Base-by-base conservation (phyloP, 2,329 filamentous ascomycete species). In the Fusarium sarcochroum region DNA sequence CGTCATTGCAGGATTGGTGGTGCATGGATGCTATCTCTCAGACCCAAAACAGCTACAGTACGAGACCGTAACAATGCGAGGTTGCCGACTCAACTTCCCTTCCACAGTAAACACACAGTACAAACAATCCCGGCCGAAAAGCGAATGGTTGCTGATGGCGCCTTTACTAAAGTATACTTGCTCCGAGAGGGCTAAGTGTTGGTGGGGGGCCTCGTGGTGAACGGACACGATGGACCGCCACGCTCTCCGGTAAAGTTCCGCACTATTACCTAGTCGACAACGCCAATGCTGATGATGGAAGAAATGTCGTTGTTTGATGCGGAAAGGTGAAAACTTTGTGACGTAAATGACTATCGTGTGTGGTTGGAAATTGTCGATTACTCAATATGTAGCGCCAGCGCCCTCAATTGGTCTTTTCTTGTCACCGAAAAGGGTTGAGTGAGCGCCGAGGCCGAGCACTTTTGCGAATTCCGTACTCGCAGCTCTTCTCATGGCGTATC, bases 131-230 rank as follows among this genome's bases (percentile, higher is more conserved):
- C 57, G 58, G 60, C 56, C 45, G 34, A 40, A 54, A 47, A 55
- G 45, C 30, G 44, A 42, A 59, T 56, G 54, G 30, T 49, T 38
- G 47, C 11, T 65, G 45, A 66, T 51, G 48, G 66, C 60, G 62
- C 50, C 58, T 73, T 68, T 55, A 65, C 66, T 68, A 66, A 68
- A 71, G 46, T 53, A 49, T 47, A 32, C 52, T 60, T 57, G 46
- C 52, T 62, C 60, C 59, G 61, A 53, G 50, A 47, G 10, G 37
- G 63, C 61, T 58, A 69, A 54, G 58, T 70, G 53, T 47, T 68
- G 48, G 71, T 71, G 66, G 71, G 71, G 69, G 58, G 56, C 69
- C 63, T 67, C 62, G 61, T 72, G 64, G 71, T 72, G 59, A 72
- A 72, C 64, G 59, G 67, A 73, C 62, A 69, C 53, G 56, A 46